Evolutionary conservation across 1,139 yeast species (phyloP).

Genomic region (Geotrichum europaeum): DNA sequence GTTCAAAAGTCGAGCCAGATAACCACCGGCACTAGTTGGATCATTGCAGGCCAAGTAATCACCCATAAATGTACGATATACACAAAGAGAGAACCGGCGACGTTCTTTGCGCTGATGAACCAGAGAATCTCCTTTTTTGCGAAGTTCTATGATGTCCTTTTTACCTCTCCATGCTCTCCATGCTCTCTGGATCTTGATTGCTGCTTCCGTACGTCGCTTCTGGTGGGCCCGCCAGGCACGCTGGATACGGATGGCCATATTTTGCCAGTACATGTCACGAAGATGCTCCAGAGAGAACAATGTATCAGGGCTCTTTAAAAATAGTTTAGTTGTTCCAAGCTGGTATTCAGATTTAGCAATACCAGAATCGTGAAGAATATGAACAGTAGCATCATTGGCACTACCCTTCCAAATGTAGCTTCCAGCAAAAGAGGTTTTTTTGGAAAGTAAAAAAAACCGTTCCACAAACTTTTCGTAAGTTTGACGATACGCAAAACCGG

Average conservation of each 20-base stretch:
- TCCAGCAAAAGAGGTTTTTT: slow-evolving; percentile 94
- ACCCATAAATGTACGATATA: slow-evolving; percentile 88
- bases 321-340: slow-evolving; percentile 86
- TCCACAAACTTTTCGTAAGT: slow-evolving; percentile 97
- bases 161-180: slow-evolving; percentile 58
- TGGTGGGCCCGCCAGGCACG: slow-evolving; percentile 90
- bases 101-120: slow-evolving; percentile 78
- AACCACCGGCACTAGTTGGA: slow-evolving; percentile 63
- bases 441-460: slow-evolving; percentile 81
- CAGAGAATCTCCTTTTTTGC: slow-evolving; percentile 72
- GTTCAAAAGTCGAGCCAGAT: slow-evolving; percentile 55
- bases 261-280: slow-evolving; percentile 97
- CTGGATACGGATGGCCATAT: slow-evolving; percentile 96
- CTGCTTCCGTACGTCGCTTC: slow-evolving; percentile 74
- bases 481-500: slow-evolving; percentile 97
- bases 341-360: slow-evolving; percentile 82
- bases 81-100: slow-evolving; percentile 77
- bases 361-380: slow-evolving; percentile 71
- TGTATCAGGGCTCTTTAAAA: slow-evolving; percentile 95
- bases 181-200: slow-evolving; percentile 64
- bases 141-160: slow-evolving; percentile 56
- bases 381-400: slow-evolving; percentile 68
- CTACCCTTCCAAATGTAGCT: slow-evolving; percentile 95
- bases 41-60: slow-evolving; percentile 87
- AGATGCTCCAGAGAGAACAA: slow-evolving; percentile 90